Evolutionary conservation across 176 grass and related monocot species (phyloP), one percentile per base, ranked within the genome.

Genomic region (Carex littledalei): DNA sequence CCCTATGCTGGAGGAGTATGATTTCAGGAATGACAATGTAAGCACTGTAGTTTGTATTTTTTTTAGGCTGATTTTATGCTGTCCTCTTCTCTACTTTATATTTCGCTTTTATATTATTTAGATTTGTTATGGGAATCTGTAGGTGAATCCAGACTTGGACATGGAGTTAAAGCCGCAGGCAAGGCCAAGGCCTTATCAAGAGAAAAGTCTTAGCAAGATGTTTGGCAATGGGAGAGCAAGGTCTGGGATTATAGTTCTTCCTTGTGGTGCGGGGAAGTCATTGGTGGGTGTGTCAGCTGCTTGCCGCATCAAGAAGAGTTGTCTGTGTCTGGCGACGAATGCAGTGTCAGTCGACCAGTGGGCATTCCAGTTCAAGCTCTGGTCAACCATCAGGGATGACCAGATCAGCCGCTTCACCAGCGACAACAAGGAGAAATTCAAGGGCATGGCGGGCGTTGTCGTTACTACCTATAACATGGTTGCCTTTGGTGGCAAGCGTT

Each of bases 381-480:
- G 93, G 96, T 95, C 93, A 41, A 98, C 96, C 26, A 98, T 98
- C 88, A 92, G 89, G 91, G 93, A 98, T 68, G 96, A 98, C 1
- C 85, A 98, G 68, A 98, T 98, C 31, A 98, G 91, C 43, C 88
- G 96, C 18, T 98, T 98, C 85, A 98, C 96, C 24, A 94, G 93
- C 56, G 96, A 98, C 85, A 98, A 98, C 81, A 98, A 98, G 75
- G 91, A 98, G 75, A 98, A 93, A 69, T 94, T 98, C 74, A 88
- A 89, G 74, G 91, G 95, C 12, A 93, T 93, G 89, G 95, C 95
- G 39, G 66, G 93, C 67, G 91, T 98, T 64, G 93, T 98, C 57
- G 95, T 98, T 37, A 98, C 95, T 13, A 98, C 95, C 4, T 98
- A 98, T 89, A 98, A 98, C 31, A 98, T 98, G 95, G 93, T 98